These are phyloP conservation scores for Phialocephala subalpina DNA, from an alignment of 2,329 filamentous ascomycete species.

Conservation along the genomic window DNA sequence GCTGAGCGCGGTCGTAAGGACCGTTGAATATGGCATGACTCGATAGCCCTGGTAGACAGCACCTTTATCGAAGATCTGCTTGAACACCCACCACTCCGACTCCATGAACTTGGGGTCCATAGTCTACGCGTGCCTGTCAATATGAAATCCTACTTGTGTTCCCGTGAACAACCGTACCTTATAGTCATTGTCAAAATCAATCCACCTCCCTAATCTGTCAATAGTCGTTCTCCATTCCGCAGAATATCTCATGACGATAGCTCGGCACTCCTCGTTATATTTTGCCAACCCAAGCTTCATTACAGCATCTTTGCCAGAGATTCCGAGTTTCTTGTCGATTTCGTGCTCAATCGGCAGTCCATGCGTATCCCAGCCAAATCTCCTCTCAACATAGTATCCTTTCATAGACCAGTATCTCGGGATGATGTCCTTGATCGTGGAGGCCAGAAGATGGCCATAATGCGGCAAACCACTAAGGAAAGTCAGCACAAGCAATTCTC, in stretches of 20 bases:
- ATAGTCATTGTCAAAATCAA: slow-evolving; percentile 98
- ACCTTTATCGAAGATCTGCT: slow-evolving; percentile 88
- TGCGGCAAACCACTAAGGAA: slow-evolving; percentile 61
- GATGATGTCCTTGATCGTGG: slow-evolving; percentile 97
- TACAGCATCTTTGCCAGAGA: slow-evolving; percentile 87
- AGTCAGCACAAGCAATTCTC: slow-evolving; percentile 18
- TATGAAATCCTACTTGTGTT: not conserved
- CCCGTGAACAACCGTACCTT: slow-evolving; percentile 62
- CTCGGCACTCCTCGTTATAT: slow-evolving; percentile 91
- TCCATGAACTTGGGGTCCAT: slow-evolving; percentile 98
- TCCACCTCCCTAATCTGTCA: slow-evolving; percentile 91
- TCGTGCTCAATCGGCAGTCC: slow-evolving; percentile 96
- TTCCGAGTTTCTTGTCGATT: slow-evolving; percentile 94
- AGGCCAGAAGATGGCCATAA: slow-evolving; percentile 77
- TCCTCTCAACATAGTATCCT: slow-evolving; percentile 87
- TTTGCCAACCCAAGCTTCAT: slow-evolving; percentile 84
- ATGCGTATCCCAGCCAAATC: slow-evolving; percentile 96
- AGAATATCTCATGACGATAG: slow-evolving; percentile 93
- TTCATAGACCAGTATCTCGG: slow-evolving; percentile 98
- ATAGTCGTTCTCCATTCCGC: slow-evolving; percentile 88
- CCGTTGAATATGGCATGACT: slow-evolving; percentile 96
- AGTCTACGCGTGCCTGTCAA: slow-evolving; percentile 59
- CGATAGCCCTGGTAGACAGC: slow-evolving; percentile 89
- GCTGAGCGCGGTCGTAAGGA: slow-evolving; percentile 85
- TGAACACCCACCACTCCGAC: slow-evolving; percentile 96